These are phyloP conservation scores for Dendrobium officinale DNA, from an alignment of 106 monocot species.

Conservation along the genomic window DNA sequence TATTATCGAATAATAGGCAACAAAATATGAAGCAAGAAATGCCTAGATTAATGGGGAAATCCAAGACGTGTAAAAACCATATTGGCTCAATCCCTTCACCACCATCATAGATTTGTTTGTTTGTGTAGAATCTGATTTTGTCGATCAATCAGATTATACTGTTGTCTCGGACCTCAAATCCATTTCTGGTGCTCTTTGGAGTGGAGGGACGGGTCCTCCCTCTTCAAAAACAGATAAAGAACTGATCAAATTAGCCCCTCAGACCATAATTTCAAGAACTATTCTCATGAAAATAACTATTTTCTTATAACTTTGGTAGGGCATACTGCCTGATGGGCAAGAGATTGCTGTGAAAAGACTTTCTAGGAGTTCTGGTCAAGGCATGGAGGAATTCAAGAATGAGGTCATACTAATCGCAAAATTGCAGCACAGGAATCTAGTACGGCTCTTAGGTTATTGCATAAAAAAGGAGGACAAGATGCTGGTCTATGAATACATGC, in stretches of 20 bases:
- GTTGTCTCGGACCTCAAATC: no score
- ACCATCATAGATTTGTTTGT: no score
- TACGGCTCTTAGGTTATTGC: conserved; percentile 45
- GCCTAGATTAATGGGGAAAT: no score
- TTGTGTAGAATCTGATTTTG: no score
- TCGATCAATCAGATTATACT: no score
- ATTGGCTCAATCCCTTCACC: no score
- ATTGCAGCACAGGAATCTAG: conserved; percentile 46
- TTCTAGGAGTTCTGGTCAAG: conserved; percentile 35
- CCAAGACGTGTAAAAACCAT: no score
- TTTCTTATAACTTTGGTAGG: conserved; percentile 13
- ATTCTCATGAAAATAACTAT: neutral
- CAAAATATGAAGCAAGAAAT: no score
- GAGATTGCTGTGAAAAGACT: conserved; percentile 47
- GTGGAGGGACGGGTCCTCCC: no score
- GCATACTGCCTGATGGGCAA: conserved; percentile 30
- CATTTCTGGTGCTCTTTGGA: no score
- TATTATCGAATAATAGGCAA: no score
- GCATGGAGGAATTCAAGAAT: conserved; percentile 46
- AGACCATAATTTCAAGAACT: no score
- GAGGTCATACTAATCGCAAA: conserved; percentile 39
- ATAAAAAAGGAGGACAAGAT: conserved; percentile 32
- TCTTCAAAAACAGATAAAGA: neutral
- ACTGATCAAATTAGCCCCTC: neutral
- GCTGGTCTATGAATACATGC: conserved; percentile 41